Conservation (phyloP, 768 basidiomycete genomes). For the Filobasidium floriforme region DNA sequence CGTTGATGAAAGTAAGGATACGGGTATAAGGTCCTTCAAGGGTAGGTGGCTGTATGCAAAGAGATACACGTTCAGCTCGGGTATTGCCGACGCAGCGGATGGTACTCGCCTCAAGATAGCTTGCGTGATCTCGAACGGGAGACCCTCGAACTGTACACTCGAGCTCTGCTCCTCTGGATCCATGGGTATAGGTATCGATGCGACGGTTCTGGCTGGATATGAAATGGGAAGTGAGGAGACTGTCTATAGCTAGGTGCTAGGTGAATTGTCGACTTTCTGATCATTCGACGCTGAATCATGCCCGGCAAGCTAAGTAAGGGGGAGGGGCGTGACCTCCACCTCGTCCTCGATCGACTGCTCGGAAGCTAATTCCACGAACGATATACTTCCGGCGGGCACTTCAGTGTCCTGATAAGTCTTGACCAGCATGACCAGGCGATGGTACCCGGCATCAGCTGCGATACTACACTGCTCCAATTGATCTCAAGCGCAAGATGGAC, state of each 20-base stretch:
- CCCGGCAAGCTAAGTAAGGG: neutral
- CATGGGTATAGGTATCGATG: neutral
- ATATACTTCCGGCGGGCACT: neutral
- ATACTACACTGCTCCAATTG: no score
- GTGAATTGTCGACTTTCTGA: neutral
- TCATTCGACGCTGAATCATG: neutral
- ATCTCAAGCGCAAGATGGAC: no score
- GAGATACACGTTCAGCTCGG: neutral
- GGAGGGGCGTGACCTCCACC: neutral
- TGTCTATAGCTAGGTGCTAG: no score
- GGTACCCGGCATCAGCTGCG: no score
- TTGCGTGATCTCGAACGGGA: constrained; percentile 2
- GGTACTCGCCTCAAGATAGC: constrained; percentile 5
- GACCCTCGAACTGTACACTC: constrained; percentile 3
- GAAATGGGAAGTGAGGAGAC: neutral
- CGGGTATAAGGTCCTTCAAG: constrained; percentile 26
- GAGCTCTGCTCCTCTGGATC: neutral
- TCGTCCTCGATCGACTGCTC: neutral
- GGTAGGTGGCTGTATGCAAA: constrained; percentile 30
- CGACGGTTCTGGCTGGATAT: no score
- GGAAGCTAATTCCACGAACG: neutral
- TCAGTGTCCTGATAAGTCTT: neutral
- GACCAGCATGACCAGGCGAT: neutral
- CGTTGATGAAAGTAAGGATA: constrained; percentile 31
- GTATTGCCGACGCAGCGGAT: neutral